These are phyloP conservation scores for Arthrobotrys pseudoclavata DNA, from an alignment of 2,329 filamentous ascomycete species.

Conservation along the genomic window DNA sequence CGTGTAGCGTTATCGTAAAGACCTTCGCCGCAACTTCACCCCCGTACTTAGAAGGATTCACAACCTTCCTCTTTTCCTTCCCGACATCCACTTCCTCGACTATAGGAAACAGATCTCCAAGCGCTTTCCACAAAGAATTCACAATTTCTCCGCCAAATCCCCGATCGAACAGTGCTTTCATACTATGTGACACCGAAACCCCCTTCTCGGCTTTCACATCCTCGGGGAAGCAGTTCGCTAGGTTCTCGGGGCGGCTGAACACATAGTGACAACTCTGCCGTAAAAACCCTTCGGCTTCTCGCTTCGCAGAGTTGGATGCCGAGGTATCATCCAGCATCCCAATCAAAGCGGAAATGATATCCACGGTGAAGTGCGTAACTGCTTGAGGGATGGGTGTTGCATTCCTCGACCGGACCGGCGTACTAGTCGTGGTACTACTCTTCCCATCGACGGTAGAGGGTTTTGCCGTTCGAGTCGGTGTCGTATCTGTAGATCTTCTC, in stretches of 20 bases:
- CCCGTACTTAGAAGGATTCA: constrained; percentile 58
- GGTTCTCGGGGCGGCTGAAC: constrained; percentile 72
- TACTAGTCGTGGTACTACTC: constrained; percentile 22
- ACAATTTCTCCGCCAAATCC: constrained; percentile 70
- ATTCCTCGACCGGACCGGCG: constrained; percentile 64
- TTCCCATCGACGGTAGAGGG: constrained; percentile 38
- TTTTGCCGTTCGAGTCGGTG: constrained; percentile 61
- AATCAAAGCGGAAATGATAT: constrained; percentile 70
- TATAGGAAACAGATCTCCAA: constrained; percentile 71
- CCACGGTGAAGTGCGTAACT: constrained; percentile 71
- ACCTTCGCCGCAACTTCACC: constrained; percentile 61
- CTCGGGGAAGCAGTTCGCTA: constrained; percentile 75
- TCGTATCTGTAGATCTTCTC: constrained; percentile 61
- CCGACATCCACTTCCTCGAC: constrained; percentile 37
- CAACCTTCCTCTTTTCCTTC: constrained; percentile 60
- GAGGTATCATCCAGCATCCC: constrained; percentile 60
- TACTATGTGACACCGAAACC: constrained; percentile 13
- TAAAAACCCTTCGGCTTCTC: constrained; percentile 73
- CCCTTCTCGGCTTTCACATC: constrained; percentile 73
- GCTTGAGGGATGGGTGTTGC: constrained; percentile 71
- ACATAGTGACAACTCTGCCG: constrained; percentile 77
- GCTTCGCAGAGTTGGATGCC: constrained; percentile 40
- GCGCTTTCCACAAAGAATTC: constrained; percentile 76
- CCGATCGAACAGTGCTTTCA: constrained; percentile 66
- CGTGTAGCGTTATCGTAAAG: constrained; percentile 62